Evolutionary conservation across 2,329 filamentous ascomycete species (phyloP), one percentile per base, ranked within the genome.

Genomic region (Fusarium tricinctum): DNA sequence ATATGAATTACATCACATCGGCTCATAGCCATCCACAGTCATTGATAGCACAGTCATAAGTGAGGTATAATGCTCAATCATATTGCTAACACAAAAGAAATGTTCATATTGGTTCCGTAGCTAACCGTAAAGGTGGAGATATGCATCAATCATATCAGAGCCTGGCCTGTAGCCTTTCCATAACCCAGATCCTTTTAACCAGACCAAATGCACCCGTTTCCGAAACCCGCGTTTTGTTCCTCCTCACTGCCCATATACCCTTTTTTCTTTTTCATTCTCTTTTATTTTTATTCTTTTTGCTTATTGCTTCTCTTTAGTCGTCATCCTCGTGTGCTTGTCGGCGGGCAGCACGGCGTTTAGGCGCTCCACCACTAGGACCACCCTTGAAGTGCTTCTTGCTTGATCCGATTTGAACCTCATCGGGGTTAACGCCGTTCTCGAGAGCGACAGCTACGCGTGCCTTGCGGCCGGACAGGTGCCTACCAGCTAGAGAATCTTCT

Each of bases 351-450:
- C 73, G 70, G n/a, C 71, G 69, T 76, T 85, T 87, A 63, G 83
- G 83, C 76, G 88, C 91, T 62, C 77, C 78, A 44, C 84, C 86
- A 79, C 85, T 89, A 66, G 88, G 86, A 40, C 89, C 88, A n/a
- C 88, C 91, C 82, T 97, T 97, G 80, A 93, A 96, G 81, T 99
- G 96, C 83, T 97, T 98, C 88, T 99, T 99, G 58, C 90, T 87
- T 51, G 83, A 83, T 59, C 84, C 83, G 59, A 86, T 74, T 78
- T 85, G 82, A 69, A 96, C 81, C 59, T 97, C 95, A 62, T 90
- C 91, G 1, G 92, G 90, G 74, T 97, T 94, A 35, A 98, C 78
- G 15, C 93, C 92, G 62, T 91, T 92, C 81, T 97, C 93, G 65
- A 97, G 76, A 13, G 95, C 95, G 50, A 92, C 83, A 83, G 97